Evolutionary conservation across 2,329 filamentous ascomycete genomes (phyloP).

Genomic region (Cladobotryum mycophilum): DNA sequence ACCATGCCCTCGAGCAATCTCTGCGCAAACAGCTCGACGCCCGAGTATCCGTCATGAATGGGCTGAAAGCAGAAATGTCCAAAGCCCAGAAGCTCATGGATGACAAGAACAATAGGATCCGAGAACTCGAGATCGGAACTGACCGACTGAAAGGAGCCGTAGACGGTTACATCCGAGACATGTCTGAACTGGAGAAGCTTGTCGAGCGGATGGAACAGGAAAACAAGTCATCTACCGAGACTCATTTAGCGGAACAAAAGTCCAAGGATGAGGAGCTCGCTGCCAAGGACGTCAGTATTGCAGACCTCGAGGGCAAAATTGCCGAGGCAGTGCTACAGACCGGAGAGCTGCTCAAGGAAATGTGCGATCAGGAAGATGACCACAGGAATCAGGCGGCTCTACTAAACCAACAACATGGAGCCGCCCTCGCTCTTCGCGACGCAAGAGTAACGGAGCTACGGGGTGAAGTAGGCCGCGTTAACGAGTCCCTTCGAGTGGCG

Average conservation of each 20-base stretch:
- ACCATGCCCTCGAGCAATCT: conserved; percentile 49
- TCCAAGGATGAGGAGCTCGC: conserved; percentile 27
- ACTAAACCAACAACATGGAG: conserved; percentile 38
- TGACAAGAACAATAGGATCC: conserved; percentile 34
- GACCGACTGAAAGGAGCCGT: conserved; percentile 46
- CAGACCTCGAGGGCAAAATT: conserved; percentile 41
- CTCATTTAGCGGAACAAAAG: conserved; percentile 29
- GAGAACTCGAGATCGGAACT: conserved; percentile 44
- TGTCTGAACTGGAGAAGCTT: conserved; percentile 46
- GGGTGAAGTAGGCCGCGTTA: conserved; percentile 42
- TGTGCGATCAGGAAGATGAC: conserved; percentile 31
- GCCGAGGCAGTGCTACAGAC: conserved; percentile 33
- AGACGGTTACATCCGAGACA: conserved; percentile 47
- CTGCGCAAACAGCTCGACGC: conserved; percentile 51
- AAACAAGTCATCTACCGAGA: conserved; percentile 23
- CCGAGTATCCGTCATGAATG: conserved; percentile 46
- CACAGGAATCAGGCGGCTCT: conserved; percentile 25
- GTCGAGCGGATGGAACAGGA: conserved; percentile 42
- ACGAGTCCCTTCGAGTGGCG: conserved; percentile 38
- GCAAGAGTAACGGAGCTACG: conserved; percentile 43
- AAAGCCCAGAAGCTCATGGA: conserved; percentile 27
- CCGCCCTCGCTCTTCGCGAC: conserved; percentile 45
- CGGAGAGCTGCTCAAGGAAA: conserved; percentile 32
- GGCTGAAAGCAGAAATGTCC: conserved; percentile 36
- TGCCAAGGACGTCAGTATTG: conserved; percentile 31